Evolutionary conservation across 768 basidiomycete species (phyloP).

Genomic region (Aureoboletus auriporus): DNA sequence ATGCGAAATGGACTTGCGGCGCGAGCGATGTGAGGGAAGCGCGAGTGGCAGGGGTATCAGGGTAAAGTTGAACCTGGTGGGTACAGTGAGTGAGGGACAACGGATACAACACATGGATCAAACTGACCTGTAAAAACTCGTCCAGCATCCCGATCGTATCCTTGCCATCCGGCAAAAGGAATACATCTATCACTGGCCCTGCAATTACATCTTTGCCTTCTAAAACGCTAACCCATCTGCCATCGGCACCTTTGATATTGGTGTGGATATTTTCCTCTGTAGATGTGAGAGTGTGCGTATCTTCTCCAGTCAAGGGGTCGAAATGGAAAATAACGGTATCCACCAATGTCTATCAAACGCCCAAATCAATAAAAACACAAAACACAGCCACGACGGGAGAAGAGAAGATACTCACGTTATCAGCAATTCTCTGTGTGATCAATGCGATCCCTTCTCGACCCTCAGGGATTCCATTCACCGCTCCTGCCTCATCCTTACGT

Average conservation of each 20-base stretch:
- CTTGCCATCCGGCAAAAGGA: slow-evolving; percentile 41
- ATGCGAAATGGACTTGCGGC: slow-evolving; percentile 50
- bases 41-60: slow-evolving; percentile 46
- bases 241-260: slow-evolving; percentile 3
- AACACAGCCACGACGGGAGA: background rate
- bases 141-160: slow-evolving; percentile 67
- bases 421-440: slow-evolving; percentile 56
- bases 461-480: slow-evolving; percentile 1
- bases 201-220: slow-evolving; percentile 60
- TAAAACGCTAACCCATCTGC: slow-evolving; percentile 34
- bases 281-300: slow-evolving; percentile 33
- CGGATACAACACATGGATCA: background rate
- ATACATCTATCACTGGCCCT: slow-evolving; percentile 58
- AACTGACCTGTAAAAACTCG: slow-evolving; percentile 66
- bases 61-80: slow-evolving; percentile 60
- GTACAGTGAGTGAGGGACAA: background rate
- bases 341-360: slow-evolving; percentile 44
- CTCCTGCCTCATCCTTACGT: slow-evolving; percentile 28
- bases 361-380: slow-evolving; percentile 5
- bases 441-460: slow-evolving; percentile 51
- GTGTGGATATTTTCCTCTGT: background rate
- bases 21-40: slow-evolving; percentile 42
- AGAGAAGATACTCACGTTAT: slow-evolving; percentile 46
- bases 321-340: slow-evolving; percentile 77
- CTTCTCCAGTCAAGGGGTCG: slow-evolving; percentile 76